phyloP scores from a whole-genome alignment of 768 basidiomycete species.

The Rhodotorula babjevae region DNA sequence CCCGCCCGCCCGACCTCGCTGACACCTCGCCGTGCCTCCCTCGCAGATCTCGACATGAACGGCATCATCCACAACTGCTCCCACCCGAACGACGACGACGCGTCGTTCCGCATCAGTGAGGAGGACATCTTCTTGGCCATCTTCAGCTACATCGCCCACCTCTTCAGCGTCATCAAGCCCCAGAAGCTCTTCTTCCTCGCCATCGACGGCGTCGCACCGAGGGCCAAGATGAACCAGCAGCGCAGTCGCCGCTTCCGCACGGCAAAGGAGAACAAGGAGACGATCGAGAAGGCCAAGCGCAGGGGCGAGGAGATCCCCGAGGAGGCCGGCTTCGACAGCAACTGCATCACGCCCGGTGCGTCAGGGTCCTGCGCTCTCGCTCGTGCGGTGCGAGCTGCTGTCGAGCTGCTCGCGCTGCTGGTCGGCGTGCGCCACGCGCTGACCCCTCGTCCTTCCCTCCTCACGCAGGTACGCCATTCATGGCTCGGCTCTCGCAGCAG shows the following conservation, averaged over 20 bases:
- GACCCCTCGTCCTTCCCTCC: neutral
- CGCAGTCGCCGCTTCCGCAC: slow-evolving; percentile 87
- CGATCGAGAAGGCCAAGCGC: slow-evolving; percentile 74
- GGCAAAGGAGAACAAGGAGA: slow-evolving; percentile 83
- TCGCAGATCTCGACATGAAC: slow-evolving; percentile 92
- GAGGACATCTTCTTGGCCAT: slow-evolving; percentile 96
- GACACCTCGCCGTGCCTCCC: neutral
- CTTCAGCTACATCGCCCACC: slow-evolving; percentile 91
- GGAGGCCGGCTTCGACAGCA: slow-evolving; percentile 87
- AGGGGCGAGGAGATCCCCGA: slow-evolving; percentile 88
- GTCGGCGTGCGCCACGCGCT: neutral
- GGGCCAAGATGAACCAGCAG: slow-evolving; percentile 99
- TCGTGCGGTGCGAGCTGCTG: too few species aligned
- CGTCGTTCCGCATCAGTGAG: slow-evolving; percentile 90
- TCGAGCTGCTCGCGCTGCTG: too few species aligned
- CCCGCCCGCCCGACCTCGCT: neutral
- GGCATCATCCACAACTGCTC: slow-evolving; percentile 65
- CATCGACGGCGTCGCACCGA: slow-evolving; percentile 91
- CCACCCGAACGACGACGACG: slow-evolving; percentile 93
- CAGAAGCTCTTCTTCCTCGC: slow-evolving; percentile 99
- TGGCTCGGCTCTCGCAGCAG: slow-evolving; percentile 85
- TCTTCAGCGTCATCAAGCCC: slow-evolving; percentile 95
- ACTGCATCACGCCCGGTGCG: slow-evolving; percentile 95
- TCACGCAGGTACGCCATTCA: slow-evolving; percentile 78
- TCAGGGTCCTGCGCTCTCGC: neutral